Percentiles rank a stretch among this genome's conserved stretches.
Evolutionary conservation across 495 filamentous ascomycete genomes (phyloP).

Genomic region (Lichenothelia convexa): DNA sequence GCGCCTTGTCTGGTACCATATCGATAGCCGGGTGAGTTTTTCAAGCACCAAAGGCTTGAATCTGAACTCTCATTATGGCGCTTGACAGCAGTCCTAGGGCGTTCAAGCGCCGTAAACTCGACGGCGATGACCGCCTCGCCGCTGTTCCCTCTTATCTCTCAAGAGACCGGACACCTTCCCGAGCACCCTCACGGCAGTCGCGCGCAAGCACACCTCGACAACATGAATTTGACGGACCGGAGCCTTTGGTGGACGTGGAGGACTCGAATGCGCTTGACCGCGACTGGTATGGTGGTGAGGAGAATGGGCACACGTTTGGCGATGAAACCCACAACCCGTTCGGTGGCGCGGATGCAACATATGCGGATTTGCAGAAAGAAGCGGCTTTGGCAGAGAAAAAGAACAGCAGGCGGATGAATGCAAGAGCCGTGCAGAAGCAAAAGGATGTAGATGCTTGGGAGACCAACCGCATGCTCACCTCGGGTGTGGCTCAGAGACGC

Average conservation of each 20-base stretch:
- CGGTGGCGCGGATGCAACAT: slow-evolving; percentile 43
- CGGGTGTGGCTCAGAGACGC: slow-evolving; percentile 78
- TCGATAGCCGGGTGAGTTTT: too few relatives aligned
- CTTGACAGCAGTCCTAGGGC: slow-evolving; percentile 27
- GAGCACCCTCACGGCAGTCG: slow-evolving; percentile 16
- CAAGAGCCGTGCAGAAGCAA: slow-evolving; percentile 62
- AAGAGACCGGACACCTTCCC: slow-evolving; percentile 12
- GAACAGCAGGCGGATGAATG: slow-evolving; percentile 46
- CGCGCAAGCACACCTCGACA: slow-evolving; percentile 14
- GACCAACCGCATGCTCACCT: slow-evolving; percentile 94
- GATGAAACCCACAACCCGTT: slow-evolving; percentile 58
- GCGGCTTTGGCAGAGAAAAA: slow-evolving; percentile 56
- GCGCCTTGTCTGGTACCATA: too few relatives aligned
- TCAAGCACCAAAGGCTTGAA: too few relatives aligned
- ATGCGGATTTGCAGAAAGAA: slow-evolving; percentile 56
- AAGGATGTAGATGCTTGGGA: slow-evolving; percentile 97
- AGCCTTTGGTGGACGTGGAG: slow-evolving; percentile 28
- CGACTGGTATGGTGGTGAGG: slow-evolving; percentile 73
- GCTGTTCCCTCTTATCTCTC: slow-evolving; percentile 33
- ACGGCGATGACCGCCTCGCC: slow-evolving; percentile 41
- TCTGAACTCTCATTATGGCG: slow-evolving; percentile 18
- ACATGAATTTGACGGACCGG: slow-evolving; percentile 16
- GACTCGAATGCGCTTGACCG: slow-evolving; percentile 58
- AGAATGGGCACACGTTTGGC: slow-evolving; percentile 58
- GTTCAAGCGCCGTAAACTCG: slow-evolving; percentile 44